These are phyloP conservation scores for Arthrobotrys entomopaga DNA, from an alignment of 2,329 filamentous ascomycete species.

Conservation along the genomic window DNA sequence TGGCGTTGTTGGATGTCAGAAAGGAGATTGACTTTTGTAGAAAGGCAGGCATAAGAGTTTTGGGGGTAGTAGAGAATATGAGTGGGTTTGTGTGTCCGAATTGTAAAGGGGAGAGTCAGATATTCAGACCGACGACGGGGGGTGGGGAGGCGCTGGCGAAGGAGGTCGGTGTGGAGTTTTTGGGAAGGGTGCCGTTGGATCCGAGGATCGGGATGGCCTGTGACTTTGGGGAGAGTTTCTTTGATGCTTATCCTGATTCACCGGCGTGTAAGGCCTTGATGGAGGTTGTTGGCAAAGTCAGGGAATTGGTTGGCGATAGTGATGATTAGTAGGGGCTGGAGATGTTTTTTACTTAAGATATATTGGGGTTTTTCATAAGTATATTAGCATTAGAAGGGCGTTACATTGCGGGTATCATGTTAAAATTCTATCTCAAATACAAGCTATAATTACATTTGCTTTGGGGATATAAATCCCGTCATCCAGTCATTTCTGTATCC, in stretches of 20 bases:
- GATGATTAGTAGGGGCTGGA: no score
- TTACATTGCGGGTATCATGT: slow-evolving; percentile 54
- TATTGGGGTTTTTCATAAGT: no score
- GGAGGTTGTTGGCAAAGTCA: slow-evolving; percentile 72
- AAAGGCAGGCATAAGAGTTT: slow-evolving; percentile 87
- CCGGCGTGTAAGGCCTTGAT: slow-evolving; percentile 86
- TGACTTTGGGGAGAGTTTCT: slow-evolving; percentile 96
- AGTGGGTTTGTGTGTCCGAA: slow-evolving; percentile 94
- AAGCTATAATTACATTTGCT: slow-evolving; percentile 52
- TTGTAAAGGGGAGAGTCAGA: slow-evolving; percentile 72
- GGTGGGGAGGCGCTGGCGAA: slow-evolving; percentile 81
- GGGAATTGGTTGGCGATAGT: slow-evolving; percentile 71
- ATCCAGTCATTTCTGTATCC: slow-evolving; percentile 51
- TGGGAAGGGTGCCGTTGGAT: slow-evolving; percentile 90
- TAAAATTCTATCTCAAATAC: slow-evolving; percentile 38
- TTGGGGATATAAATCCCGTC: slow-evolving; percentile 6
- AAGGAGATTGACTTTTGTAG: slow-evolving; percentile 98
- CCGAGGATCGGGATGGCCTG: slow-evolving; percentile 95
- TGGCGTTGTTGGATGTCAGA: slow-evolving; percentile 87
- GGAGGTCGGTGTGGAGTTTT: slow-evolving; percentile 87
- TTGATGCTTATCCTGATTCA: slow-evolving; percentile 91
- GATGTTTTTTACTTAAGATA: no score
- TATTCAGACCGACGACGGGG: slow-evolving; percentile 91
- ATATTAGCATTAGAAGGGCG: slow-evolving; percentile 55
- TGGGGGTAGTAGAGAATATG: slow-evolving; percentile 98